A percentile compares a stretch with the other conserved stretches of the same genome.
phyloP scores from a whole-genome alignment of 2,329 filamentous ascomycete genomes.

The Mariannaea elegans region DNA sequence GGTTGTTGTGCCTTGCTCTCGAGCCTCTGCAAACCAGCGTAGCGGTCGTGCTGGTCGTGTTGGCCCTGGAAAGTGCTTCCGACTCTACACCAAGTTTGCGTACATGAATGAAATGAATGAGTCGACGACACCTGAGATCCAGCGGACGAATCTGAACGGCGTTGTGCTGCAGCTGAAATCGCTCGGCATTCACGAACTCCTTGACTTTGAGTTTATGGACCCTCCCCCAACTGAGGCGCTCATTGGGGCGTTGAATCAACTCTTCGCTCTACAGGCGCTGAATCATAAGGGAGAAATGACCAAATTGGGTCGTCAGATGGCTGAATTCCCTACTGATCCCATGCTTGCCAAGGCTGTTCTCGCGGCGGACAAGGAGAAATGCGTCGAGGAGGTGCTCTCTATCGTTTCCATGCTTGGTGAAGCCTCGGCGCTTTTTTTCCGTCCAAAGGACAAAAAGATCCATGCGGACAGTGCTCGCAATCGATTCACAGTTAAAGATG shows the following conservation, averaged over 20 bases:
- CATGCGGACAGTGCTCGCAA: conserved; percentile 91
- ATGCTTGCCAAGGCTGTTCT: conserved; percentile 92
- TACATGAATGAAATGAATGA: conserved; percentile 96
- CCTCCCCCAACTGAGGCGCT: conserved; percentile 89
- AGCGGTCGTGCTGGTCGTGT: conserved; percentile 93
- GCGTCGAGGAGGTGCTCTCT: conserved; percentile 89
- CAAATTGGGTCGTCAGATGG: conserved; percentile 91
- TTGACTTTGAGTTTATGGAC: conserved; percentile 97
- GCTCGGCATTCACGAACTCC: conserved; percentile 88
- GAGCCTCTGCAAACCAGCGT: conserved; percentile 91
- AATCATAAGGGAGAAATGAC: conserved; percentile 91
- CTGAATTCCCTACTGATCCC: conserved; percentile 91
- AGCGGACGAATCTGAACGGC: conserved; percentile 85
- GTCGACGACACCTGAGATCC: conserved; percentile 90
- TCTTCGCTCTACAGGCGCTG: conserved; percentile 89
- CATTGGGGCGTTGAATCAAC: conserved; percentile 86
- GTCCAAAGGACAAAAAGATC: conserved; percentile 96
- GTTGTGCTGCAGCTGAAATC: conserved; percentile 89
- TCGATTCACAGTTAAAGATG: conserved; percentile 88
- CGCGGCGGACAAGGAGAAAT: conserved; percentile 88
- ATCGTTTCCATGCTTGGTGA: conserved; percentile 96
- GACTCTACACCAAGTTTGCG: conserved; percentile 91
- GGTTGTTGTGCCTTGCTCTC: conserved; percentile 88
- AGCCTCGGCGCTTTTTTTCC: conserved; percentile 88
- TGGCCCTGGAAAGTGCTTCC: conserved; percentile 90